Conservation (phyloP, 495 filamentous ascomycete species). For the Glutinoglossum americanum region DNA sequence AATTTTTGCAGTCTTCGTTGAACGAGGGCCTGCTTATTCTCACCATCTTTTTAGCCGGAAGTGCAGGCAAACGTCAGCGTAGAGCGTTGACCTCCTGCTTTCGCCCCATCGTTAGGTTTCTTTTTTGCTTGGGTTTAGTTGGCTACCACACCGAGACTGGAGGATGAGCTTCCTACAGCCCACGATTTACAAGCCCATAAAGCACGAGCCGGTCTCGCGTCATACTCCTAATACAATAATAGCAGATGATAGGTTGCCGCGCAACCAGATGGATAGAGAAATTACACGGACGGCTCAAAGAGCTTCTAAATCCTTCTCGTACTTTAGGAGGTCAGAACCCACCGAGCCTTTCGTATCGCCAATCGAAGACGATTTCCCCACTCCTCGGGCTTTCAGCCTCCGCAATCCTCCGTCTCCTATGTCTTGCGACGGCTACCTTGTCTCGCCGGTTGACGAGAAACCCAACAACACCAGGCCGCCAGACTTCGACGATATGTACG, state of each 20-base stretch:
- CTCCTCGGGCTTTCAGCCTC: neutral
- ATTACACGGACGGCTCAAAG: slow-evolving; percentile 11
- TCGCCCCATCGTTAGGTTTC: neutral
- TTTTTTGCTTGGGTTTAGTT: neutral
- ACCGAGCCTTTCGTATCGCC: neutral
- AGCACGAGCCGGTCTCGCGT: slow-evolving; percentile 46
- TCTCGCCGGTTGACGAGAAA: slow-evolving; percentile 4
- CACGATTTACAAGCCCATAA: slow-evolving; percentile 37
- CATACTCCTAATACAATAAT: slow-evolving; percentile 70
- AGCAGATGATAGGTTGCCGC: slow-evolving; percentile 34
- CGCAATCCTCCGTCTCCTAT: slow-evolving; percentile 6
- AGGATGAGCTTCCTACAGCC: slow-evolving; percentile 25
- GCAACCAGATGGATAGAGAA: slow-evolving; percentile 9
- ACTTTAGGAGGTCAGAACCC: slow-evolving; percentile 9
- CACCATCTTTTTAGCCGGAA: neutral
- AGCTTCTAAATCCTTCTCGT: slow-evolving; percentile 15
- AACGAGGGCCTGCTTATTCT: neutral
- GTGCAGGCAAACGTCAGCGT: neutral
- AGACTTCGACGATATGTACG: slow-evolving; percentile 72
- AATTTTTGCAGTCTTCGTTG: neutral
- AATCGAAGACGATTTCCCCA: neutral
- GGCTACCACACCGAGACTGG: neutral
- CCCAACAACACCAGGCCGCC: slow-evolving; percentile 31
- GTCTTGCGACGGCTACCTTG: slow-evolving; percentile 19
- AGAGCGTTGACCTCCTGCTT: neutral